These are phyloP conservation scores for Lignosus rhinocerotis DNA, from an alignment of 1,284 basidiomycete species.

Conservation along the genomic window DNA sequence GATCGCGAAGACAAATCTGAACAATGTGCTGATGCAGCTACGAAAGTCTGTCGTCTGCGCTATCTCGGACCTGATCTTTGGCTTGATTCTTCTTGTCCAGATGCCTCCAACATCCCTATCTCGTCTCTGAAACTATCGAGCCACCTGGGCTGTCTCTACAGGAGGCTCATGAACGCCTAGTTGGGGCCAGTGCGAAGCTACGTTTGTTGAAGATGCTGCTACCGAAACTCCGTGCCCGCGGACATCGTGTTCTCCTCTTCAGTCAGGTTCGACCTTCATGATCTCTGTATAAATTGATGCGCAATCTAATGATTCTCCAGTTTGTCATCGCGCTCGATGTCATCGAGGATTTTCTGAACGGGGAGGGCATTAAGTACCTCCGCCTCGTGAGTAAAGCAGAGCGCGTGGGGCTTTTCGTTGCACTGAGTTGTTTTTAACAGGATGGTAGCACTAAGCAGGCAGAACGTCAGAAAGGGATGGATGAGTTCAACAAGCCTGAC, in stretches of 20 bases:
- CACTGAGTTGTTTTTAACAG: constrained; percentile 39
- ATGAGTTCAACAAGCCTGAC: constrained; percentile 85
- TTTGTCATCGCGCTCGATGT: constrained; percentile 91
- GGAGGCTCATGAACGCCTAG: constrained; percentile 78
- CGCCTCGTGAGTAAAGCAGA: constrained; percentile 65
- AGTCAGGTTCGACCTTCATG: constrained; percentile 74
- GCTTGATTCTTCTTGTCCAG: constrained; percentile 38
- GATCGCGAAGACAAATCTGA: constrained; percentile 52
- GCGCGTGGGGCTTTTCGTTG: not conserved
- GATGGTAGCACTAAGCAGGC: constrained; percentile 90
- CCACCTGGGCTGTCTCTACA: constrained; percentile 58
- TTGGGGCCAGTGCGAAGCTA: constrained; percentile 87
- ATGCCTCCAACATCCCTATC: constrained; percentile 89
- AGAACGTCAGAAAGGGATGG: constrained; percentile 91
- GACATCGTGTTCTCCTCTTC: constrained; percentile 95
- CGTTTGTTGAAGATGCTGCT: constrained; percentile 81
- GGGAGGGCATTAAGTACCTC: constrained; percentile 88
- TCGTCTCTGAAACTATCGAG: constrained; percentile 83
- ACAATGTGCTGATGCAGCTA: constrained; percentile 85
- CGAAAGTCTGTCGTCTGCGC: constrained; percentile 59
- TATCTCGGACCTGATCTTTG: not conserved
- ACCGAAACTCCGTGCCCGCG: constrained; percentile 85
- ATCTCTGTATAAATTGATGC: not conserved
- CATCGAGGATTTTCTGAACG: constrained; percentile 90
- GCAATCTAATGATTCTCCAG: constrained; percentile 39